Evolutionary conservation across 208 protist species (phyloP).

Genomic region (Eutreptiella sp.): DNA sequence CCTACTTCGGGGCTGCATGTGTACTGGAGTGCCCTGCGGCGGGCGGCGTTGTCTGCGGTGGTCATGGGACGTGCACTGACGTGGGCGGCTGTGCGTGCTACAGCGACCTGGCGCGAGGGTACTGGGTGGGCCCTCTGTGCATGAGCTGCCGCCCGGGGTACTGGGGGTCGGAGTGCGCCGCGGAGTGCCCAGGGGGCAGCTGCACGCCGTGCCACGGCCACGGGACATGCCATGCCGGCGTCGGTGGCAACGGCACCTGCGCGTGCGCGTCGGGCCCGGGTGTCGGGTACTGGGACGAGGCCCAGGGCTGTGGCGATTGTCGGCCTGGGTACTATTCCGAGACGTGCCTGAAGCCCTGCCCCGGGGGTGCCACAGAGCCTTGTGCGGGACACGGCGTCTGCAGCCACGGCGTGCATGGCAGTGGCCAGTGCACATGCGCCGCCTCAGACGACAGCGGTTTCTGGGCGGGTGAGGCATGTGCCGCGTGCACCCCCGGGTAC

Average conservation of each 20-base stretch:
- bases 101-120: not conserved
- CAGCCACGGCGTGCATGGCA: conserved; percentile 8
- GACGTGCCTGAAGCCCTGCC: conserved; percentile 17
- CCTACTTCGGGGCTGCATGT: conserved; percentile 11
- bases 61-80: not conserved
- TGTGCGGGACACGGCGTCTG: conserved; percentile 25
- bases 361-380: conserved; percentile 13
- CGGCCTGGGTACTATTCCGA: conserved; percentile 6
- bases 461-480: not conserved
- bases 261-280: conserved; percentile 12
- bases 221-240: conserved; percentile 14
- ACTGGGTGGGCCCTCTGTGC: not conserved
- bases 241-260: conserved; percentile 2
- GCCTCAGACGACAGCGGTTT: not conserved
- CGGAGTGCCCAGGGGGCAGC: conserved; percentile 9
- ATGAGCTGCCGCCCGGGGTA: not conserved
- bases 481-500: not conserved
- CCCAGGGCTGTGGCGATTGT: conserved; percentile 16
- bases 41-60: not conserved
- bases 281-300: conserved; percentile 17
- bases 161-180: not conserved
- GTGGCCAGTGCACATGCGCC: conserved; percentile 13
- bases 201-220: conserved; percentile 20
- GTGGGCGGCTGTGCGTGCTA: not conserved
- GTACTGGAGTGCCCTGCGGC: not conserved